Evolutionary conservation across 129 eudicot species (phyloP).

Genomic region (Flaveria brownii): DNA sequence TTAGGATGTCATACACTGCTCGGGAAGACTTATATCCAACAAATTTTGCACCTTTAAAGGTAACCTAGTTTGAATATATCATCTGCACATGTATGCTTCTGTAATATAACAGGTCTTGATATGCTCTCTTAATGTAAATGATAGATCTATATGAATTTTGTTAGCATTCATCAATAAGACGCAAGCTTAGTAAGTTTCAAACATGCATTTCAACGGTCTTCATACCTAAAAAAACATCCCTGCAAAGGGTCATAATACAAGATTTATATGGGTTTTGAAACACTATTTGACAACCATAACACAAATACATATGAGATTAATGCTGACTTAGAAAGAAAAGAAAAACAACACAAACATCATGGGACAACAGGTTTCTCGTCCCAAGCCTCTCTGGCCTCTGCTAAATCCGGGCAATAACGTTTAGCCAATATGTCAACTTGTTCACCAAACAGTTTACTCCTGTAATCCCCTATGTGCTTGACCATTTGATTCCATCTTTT

Average conservation of each 20-base stretch:
- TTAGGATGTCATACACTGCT: not conserved
- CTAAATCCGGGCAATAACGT: slow-evolving; percentile 26
- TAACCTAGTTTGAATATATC: not conserved
- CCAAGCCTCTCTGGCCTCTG: slow-evolving; percentile 16
- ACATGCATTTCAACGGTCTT: not conserved
- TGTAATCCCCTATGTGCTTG: slow-evolving; percentile 10
- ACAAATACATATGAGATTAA: not conserved
- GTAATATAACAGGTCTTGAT: no score
- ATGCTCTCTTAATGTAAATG: no score
- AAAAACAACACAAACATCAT: slow-evolving; percentile 18
- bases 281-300: slow-evolving; percentile 4
- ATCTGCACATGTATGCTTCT: no score
- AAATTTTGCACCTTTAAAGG: not conserved
- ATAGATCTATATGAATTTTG: not conserved
- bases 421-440: slow-evolving; percentile 21
- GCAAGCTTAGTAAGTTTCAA: no score
- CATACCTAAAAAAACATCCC: not conserved
- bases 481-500: slow-evolving; percentile 26
- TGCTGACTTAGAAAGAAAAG: not conserved
- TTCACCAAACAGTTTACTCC: slow-evolving; percentile 5
- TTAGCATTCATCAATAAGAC: not conserved
- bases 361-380: slow-evolving; percentile 19
- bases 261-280: not conserved
- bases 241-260: slow-evolving; percentile 1
- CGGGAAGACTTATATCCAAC: not conserved